Evolutionary conservation across 495 filamentous ascomycete species (phyloP).

Genomic region (Penicillium riverlandense): DNA sequence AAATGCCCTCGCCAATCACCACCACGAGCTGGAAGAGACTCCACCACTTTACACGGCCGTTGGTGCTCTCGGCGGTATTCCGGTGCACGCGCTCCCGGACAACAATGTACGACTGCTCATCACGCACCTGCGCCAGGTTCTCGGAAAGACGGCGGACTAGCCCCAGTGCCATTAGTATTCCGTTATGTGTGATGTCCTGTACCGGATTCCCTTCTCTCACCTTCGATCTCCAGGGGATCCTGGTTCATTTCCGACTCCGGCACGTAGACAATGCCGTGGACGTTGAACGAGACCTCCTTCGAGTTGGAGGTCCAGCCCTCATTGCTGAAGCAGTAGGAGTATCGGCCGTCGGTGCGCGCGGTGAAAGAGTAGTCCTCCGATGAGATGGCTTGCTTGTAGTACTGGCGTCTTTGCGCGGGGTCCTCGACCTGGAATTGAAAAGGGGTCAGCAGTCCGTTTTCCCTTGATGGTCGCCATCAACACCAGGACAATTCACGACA

Average conservation of each 20-base stretch:
- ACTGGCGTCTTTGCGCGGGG: conserved; percentile 63
- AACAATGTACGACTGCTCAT: conserved; percentile 97
- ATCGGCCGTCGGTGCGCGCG: conserved; percentile 78
- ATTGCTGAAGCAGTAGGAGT: conserved; percentile 97
- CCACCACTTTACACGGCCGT: conserved; percentile 98
- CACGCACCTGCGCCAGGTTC: conserved; percentile 82
- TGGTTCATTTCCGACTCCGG: conserved; percentile 75
- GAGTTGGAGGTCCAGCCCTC: conserved; percentile 86
- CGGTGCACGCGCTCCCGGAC: conserved; percentile 90
- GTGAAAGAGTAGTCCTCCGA: conserved; percentile 91
- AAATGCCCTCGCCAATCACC: conserved; percentile 83
- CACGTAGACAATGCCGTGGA: conserved; percentile 97
- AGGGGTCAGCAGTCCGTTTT: conserved; percentile 7
- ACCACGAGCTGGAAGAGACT: conserved; percentile 92
- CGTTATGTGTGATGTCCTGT: background rate
- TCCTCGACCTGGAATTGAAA: conserved; percentile 60
- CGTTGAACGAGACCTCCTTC: conserved; percentile 98
- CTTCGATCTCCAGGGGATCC: conserved; percentile 87
- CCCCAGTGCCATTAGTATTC: background rate
- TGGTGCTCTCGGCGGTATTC: conserved; percentile 98
- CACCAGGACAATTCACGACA: conserved; percentile 5
- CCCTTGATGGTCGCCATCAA: background rate
- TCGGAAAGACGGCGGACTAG: conserved; percentile 80
- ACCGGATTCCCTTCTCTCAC: conserved; percentile 30
- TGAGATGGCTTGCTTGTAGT: conserved; percentile 70